Conservation (phyloP, 352 stramenopile species). For the Pilasporangium apinafurcum region DNA sequence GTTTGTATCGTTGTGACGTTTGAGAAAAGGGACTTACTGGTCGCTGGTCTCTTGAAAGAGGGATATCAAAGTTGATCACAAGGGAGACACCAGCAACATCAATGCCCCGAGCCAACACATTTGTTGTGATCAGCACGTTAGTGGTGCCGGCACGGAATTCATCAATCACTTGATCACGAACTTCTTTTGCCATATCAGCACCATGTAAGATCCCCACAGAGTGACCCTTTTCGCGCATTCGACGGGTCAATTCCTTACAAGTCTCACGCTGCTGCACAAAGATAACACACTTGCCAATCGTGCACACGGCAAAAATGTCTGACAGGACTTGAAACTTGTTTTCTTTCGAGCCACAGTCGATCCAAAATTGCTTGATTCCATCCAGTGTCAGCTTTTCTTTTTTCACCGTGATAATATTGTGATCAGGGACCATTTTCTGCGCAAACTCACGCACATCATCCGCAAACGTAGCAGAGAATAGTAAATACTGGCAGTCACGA, state of each 20-base stretch:
- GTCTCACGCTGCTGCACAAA: constrained; percentile 91
- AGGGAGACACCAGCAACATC: constrained; percentile 96
- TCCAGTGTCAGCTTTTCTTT: constrained; percentile 91
- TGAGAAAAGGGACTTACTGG: constrained; percentile 23
- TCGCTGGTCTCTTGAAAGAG: constrained; percentile 68
- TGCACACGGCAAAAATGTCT: constrained; percentile 95
- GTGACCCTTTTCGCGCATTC: constrained; percentile 76
- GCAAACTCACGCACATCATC: constrained; percentile 88
- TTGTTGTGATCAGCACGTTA: constrained; percentile 99
- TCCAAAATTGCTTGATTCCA: constrained; percentile 97
- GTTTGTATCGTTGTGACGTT: no score
- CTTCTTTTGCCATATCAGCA: constrained; percentile 85
- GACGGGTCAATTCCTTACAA: constrained; percentile 78
- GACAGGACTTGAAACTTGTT: constrained; percentile 92
- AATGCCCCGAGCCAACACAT: constrained; percentile 95
- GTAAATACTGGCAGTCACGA: constrained; percentile 89
- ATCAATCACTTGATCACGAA: constrained; percentile 92
- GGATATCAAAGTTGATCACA: constrained; percentile 98
- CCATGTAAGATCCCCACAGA: constrained; percentile 78
- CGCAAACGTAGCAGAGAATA: constrained; percentile 97
- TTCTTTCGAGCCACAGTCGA: constrained; percentile 82
- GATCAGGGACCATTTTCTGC: constrained; percentile 76
- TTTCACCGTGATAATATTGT: constrained; percentile 85
- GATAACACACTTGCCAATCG: constrained; percentile 96
- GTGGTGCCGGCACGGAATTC: constrained; percentile 92